Conservation (phyloP, 2,329 filamentous ascomycete genomes). For the Trichoderma sp. region DNA sequence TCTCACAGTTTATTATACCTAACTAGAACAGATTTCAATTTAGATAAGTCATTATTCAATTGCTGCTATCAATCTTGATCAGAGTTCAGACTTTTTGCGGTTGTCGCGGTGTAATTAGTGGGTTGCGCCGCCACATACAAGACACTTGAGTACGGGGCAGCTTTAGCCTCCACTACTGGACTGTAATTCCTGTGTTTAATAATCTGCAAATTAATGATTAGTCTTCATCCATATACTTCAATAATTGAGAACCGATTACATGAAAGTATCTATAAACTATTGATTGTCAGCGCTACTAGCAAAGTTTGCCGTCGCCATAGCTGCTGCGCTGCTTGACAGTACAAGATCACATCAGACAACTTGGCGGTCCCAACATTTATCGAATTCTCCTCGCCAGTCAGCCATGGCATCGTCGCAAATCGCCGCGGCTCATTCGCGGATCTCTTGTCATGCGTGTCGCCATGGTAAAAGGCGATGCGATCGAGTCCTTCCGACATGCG, state of each 20-base stretch:
- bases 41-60: no score
- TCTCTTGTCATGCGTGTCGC: constrained; percentile 1
- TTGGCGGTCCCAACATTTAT: not conserved
- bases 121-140: not conserved
- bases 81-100: not conserved
- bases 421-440: not conserved
- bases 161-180: not conserved
- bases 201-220: not conserved
- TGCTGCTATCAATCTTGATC: not conserved
- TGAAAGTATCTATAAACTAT: not conserved
- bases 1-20: no score
- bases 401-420: not conserved
- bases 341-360: not conserved
- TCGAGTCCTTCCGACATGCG: not conserved
- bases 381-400: not conserved
- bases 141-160: not conserved
- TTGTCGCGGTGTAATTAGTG: not conserved
- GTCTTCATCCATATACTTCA: not conserved
- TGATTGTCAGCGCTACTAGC: not conserved
- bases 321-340: not conserved
- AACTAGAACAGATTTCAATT: no score
- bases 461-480: constrained; percentile 1
- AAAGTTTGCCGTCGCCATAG: not conserved
- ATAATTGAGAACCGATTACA: not conserved
- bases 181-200: not conserved